Base-by-base conservation (phyloP, 1,284 basidiomycete genomes). In the Lentinus polychrous region DNA sequence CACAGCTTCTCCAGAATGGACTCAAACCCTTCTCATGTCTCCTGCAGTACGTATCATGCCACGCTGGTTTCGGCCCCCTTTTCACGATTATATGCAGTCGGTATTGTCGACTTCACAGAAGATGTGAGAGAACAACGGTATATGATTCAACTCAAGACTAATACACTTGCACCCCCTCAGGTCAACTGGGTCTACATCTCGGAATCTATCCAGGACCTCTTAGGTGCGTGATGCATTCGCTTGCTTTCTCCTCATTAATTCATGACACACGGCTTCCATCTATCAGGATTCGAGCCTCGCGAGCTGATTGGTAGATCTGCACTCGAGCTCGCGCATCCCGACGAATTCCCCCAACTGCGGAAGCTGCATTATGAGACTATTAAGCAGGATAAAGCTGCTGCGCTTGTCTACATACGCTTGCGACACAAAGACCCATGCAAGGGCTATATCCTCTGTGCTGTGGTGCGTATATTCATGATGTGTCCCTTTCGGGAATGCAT, bases 321-420 rank as follows among this genome's bases (percentile, higher is more conserved):
- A 2, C 69, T 86, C 32, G 77, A 83, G 49, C 78, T 88, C 51
- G 82, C 86, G 18, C 84, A 89, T 59, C 84, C 84, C 4, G 85
- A 88, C 35, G 86, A 89, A 60, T 80, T 80, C 53, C 62, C 73
- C 14, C 72, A 76, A 31, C 75, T 83, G 17, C 75, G 76, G 56
- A 70, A 73, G 51, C 66, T 87, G 33, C 85, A 88, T 60, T 83
- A 83, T 55, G 81, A 84, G 42, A 87, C 83, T 2, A 85, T 87
- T 54, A 68, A 72, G 33, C 75, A 82, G 55, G 85, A 89, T 66
- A 85, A 87, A 58, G 85, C 84, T 0, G 86, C 86, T 0, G 80
- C 77, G 20, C 71, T 89, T 18, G 81, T 78, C 1, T 89, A 89
- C 57, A 69, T 89, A 43, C 80, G 85, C 43, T 72, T 89, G 65